A percentile compares a stretch with the other conserved stretches of the same genome.
Conservation (phyloP, 805 yeast species). For the Clavispora santaluciae region DNA sequence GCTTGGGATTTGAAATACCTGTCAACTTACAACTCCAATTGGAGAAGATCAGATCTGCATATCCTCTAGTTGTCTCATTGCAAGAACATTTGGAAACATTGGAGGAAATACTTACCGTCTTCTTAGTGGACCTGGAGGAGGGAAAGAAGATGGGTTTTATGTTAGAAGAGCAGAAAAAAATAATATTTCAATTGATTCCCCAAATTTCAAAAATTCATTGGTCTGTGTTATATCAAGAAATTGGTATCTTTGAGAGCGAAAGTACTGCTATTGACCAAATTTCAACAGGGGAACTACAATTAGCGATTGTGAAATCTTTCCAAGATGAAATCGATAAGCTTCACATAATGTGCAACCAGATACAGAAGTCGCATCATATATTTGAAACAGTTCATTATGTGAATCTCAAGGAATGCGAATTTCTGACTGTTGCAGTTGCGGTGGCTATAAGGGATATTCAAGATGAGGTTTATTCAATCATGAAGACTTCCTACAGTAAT, state of each 20-base stretch:
- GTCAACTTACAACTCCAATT: constrained; percentile 43
- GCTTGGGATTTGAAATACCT: constrained; percentile 56
- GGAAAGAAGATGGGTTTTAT: constrained; percentile 41
- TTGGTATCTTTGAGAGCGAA: constrained; percentile 17
- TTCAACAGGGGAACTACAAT: constrained; percentile 23
- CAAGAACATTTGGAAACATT: constrained; percentile 47
- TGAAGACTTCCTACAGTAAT: constrained; percentile 8
- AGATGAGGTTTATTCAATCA: constrained; percentile 3
- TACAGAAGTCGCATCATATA: constrained; percentile 3
- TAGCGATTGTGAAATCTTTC: constrained; percentile 23
- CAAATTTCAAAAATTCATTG: constrained; percentile 5
- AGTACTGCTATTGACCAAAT: constrained; percentile 37
- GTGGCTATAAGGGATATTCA: constrained; percentile 2
- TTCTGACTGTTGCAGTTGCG: constrained; percentile 1
- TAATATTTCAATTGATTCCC: constrained; percentile 22
- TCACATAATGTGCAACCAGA: constrained; percentile 5
- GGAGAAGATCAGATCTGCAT: constrained; percentile 44
- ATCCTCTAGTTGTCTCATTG: constrained; percentile 54
- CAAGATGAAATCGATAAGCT: constrained; percentile 20
- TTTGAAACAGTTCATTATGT: constrained; percentile 5
- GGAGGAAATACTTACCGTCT: constrained; percentile 20
- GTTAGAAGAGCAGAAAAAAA: constrained; percentile 28
- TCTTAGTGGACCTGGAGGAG: constrained; percentile 22
- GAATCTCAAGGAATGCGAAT: constrained; percentile 3
- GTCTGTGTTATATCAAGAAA: constrained; percentile 9